Evolutionary conservation across 1,284 basidiomycete species (phyloP).

Genomic region (Filobasidium uniguttulatum): DNA sequence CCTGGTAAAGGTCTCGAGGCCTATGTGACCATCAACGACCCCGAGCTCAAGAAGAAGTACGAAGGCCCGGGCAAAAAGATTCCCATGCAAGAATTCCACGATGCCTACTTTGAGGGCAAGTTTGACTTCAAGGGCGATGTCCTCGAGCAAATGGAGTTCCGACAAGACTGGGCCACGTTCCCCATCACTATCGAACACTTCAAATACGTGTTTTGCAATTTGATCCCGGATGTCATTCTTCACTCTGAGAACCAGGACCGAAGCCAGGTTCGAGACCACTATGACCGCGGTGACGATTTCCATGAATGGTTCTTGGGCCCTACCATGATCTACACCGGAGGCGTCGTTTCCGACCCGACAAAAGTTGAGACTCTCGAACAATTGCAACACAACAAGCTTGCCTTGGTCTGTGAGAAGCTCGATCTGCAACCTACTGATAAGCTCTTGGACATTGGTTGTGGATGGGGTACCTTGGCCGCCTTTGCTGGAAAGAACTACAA

Average conservation of each 20-base stretch:
- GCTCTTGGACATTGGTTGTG: conserved; percentile 84
- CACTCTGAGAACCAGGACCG: conserved; percentile 86
- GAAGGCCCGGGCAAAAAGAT: conserved; percentile 68
- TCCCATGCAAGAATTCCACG: conserved; percentile 94
- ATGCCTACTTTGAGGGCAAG: conserved; percentile 94
- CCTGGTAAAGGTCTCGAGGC: conserved; percentile 73
- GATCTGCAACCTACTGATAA: conserved; percentile 68
- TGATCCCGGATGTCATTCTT: conserved; percentile 83
- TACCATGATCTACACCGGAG: conserved; percentile 73
- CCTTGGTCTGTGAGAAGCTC: conserved; percentile 88
- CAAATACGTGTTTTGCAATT: conserved; percentile 78
- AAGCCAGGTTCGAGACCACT: conserved; percentile 91
- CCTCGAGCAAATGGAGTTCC: conserved; percentile 80
- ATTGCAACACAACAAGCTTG: conserved; percentile 97
- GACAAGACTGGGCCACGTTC: conserved; percentile 93
- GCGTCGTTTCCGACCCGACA: conserved; percentile 64
- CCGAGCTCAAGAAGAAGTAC: conserved; percentile 63
- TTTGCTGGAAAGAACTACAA: conserved; percentile 96
- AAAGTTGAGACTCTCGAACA: conserved; percentile 78
- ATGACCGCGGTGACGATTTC: conserved; percentile 93
- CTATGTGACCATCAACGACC: conserved; percentile 84
- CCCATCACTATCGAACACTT: conserved; percentile 51
- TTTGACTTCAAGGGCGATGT: conserved; percentile 93
- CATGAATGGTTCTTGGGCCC: conserved; percentile 56
- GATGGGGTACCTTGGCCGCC: conserved; percentile 90